phyloP scores from a whole-genome alignment of 129 eudicot species.

The Lactuca saligna region DNA sequence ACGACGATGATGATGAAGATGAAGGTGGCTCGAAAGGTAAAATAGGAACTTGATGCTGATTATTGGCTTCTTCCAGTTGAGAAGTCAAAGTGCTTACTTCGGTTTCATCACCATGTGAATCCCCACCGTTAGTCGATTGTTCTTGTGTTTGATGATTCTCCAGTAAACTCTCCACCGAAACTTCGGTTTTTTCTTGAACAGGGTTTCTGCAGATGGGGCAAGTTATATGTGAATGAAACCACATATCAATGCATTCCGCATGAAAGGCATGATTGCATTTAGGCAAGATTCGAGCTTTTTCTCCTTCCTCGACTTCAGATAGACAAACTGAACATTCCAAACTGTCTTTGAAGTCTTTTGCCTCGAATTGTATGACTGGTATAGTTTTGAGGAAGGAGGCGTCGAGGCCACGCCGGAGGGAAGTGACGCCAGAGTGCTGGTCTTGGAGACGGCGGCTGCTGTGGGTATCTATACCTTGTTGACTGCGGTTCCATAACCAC shows the following conservation, averaged over 20 bases:
- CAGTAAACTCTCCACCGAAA: conserved; percentile 26
- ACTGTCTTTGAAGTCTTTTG: conserved; percentile 50
- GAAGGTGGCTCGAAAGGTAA: conserved; percentile 22
- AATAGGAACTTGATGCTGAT: conserved; percentile 16
- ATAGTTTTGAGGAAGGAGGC: conserved; percentile 57
- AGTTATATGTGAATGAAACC: conserved; percentile 43
- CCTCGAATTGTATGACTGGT: conserved; percentile 42
- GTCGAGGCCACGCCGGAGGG: conserved; percentile 61
- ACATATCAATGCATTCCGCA: conserved; percentile 42
- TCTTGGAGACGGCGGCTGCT: conserved; percentile 39
- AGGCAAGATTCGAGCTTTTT: conserved; percentile 26
- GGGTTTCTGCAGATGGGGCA: conserved; percentile 48
- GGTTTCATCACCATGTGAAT: conserved; percentile 52
- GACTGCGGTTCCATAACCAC: conserved; percentile 50
- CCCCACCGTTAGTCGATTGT: neutral
- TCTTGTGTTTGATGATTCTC: conserved; percentile 24
- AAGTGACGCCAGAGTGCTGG: conserved; percentile 40
- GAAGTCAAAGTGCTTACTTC: conserved; percentile 53
- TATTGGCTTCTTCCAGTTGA: conserved; percentile 38
- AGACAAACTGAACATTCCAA: conserved; percentile 44
- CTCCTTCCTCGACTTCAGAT: conserved; percentile 25
- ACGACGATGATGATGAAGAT: conserved; percentile 22
- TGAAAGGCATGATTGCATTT: conserved; percentile 47
- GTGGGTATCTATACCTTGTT: conserved; percentile 17
- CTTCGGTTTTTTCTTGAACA: conserved; percentile 32